These are phyloP conservation scores for Ascocoryne sarcoides DNA, from an alignment of 2,329 filamentous ascomycete genomes.

Conservation along the genomic window DNA sequence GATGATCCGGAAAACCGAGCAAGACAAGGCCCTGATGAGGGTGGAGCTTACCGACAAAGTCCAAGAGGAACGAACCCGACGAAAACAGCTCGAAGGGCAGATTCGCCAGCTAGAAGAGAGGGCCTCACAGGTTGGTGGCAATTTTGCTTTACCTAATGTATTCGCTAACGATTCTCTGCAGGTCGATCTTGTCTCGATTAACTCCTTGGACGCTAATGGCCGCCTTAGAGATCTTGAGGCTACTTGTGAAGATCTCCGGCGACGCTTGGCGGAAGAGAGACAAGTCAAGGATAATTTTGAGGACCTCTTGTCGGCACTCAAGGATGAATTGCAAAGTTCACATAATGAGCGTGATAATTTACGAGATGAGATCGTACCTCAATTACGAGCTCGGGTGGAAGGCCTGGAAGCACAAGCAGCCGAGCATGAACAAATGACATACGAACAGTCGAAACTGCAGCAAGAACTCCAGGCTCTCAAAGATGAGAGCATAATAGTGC, in stretches of 20 bases:
- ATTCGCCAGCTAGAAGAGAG: constrained; percentile 75
- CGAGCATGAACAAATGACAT: constrained; percentile 63
- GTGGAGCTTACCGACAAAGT: constrained; percentile 78
- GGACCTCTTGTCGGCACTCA: constrained; percentile 77
- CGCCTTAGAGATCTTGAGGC: constrained; percentile 71
- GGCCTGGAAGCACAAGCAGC: constrained; percentile 67
- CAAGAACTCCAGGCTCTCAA: constrained; percentile 69
- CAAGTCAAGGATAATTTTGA: constrained; percentile 89
- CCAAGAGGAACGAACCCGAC: constrained; percentile 72
- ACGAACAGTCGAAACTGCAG: constrained; percentile 76
- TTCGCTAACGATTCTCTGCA: constrained; percentile 14
- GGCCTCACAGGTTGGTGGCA: constrained; percentile 51
- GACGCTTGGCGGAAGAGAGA: constrained; percentile 76
- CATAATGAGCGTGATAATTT: constrained; percentile 88
- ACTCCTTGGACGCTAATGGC: constrained; percentile 45
- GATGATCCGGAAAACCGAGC: constrained; percentile 74
- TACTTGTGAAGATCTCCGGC: constrained; percentile 72
- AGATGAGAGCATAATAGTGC: constrained; percentile 65
- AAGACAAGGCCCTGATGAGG: constrained; percentile 81
- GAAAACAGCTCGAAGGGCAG: constrained; percentile 72
- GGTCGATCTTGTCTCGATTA: constrained; percentile 41
- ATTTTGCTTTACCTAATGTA: constrained; percentile 1
- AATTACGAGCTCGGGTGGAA: constrained; percentile 66
- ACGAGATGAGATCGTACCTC: constrained; percentile 77
- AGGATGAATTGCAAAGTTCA: constrained; percentile 70